phyloP scores from a whole-genome alignment of 768 basidiomycete genomes.

The Pisolithus sp. region DNA sequence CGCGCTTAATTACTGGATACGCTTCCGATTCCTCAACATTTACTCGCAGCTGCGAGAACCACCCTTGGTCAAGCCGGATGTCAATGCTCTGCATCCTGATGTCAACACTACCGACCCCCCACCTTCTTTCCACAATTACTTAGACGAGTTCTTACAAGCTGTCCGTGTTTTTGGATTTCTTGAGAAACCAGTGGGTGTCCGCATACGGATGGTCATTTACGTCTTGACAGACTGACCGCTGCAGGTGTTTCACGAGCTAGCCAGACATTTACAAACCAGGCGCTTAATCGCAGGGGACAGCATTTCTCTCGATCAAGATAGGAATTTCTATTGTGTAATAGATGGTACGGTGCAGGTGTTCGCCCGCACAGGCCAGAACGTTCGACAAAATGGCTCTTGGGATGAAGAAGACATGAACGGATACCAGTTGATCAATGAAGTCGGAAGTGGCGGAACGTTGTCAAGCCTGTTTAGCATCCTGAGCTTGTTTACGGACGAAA shows the following conservation, averaged over 20 bases:
- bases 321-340: slow-evolving; percentile 96
- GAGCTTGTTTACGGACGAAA: slow-evolving; percentile 91
- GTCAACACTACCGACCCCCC: slow-evolving; percentile 71
- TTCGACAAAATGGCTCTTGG: slow-evolving; percentile 53
- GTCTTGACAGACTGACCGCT: neutral
- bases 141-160: slow-evolving; percentile 95
- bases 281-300: slow-evolving; percentile 95
- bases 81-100: slow-evolving; percentile 86
- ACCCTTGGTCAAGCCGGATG: slow-evolving; percentile 75
- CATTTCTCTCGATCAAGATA: slow-evolving; percentile 83
- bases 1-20: slow-evolving; percentile 77
- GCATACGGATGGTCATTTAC: neutral
- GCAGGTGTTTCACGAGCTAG: slow-evolving; percentile 95
- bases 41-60: slow-evolving; percentile 75
- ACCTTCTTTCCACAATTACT: slow-evolving; percentile 87
- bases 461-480: slow-evolving; percentile 97
- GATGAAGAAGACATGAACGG: slow-evolving; percentile 90
- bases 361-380: slow-evolving; percentile 57
- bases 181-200: slow-evolving; percentile 79
- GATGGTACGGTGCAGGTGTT: slow-evolving; percentile 97
- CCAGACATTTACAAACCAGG: slow-evolving; percentile 90
- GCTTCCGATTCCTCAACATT: slow-evolving; percentile 71
- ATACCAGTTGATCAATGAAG: slow-evolving; percentile 94
- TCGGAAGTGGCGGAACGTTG: slow-evolving; percentile 90
- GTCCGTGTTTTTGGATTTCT: slow-evolving; percentile 95